Base-by-base conservation (phyloP, 2,329 filamentous ascomycete genomes). In the Ambrosiella cleistominuta region DNA sequence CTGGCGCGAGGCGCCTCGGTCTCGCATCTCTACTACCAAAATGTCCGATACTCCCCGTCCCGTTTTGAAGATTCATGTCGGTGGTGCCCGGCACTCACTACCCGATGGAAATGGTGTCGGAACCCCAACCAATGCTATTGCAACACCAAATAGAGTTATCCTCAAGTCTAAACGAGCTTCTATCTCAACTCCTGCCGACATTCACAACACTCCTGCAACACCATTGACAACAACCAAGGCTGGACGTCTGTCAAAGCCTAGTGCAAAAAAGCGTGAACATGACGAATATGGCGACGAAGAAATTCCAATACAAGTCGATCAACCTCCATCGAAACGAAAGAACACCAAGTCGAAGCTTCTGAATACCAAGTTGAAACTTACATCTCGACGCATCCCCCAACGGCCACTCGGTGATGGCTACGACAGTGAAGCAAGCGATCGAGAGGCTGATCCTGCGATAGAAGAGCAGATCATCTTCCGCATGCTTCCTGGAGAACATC, bases 361-460 rank as follows among this genome's bases (percentile, higher is more conserved):
- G 15, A 35, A 27, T n/a, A 76, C 81, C 58, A 82, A 78, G 66
- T 72, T 80, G 52, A 68, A 70, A 47, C 65, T 66, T 51, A 72
- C 70, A 19, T 65, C 69, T 17, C 69, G 75, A 68, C 78, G 81
- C 62, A 75, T 80, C 1, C 84, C 86, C 6, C 74, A 78, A 38
- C 79, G 87, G 62, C 82, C 82, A 4, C 79, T 81, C 1, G 93
- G 93, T 56, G 88, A 95, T 58, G 93, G 91, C 7, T 98, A 97
- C 70, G 93, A 98, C 68, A 96, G 90, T 2, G 93, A 97, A 69
- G 88, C 90, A 11, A 93, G 89, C 58, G 93, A 97, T 66, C 81
- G 84, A 12, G 93, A 98, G 69, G 70, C 74, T 8, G 93, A 98
- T 66, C 93, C 93, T 0, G 78, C 85, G 1, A 87, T 95, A 61